Evolutionary conservation across 192 early-diverging fungal species (phyloP), one percentile per base, ranked within the genome.

Genomic region (Thamnidium elegans): DNA sequence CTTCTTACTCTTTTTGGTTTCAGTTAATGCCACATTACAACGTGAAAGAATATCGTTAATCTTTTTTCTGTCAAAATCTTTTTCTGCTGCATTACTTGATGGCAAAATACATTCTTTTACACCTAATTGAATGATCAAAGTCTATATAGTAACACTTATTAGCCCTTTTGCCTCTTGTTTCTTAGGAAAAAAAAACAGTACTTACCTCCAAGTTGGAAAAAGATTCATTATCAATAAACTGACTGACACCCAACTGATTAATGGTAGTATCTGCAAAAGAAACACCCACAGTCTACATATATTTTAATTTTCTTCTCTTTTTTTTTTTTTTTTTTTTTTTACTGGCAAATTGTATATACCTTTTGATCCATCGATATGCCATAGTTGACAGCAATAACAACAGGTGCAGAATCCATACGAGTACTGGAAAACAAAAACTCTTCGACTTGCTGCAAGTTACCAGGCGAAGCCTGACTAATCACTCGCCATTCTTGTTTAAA

Each of bases 171-270:
- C n/a, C 13, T 10, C 19, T 43, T 20, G 3, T 55, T 47, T 26
- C 15, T 34, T 43, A 26, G n/a, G n/a, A n/a, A n/a, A 26, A 26
- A 26, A 26, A 26, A 26, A 1, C 15, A 7, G 26, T 14, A 9
- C 17, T 60, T 67, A 89, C 89, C 79, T 99, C 97, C 48, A 99
- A 85, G 65, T 95, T 96, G 14, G 93, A 92, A 68, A 90, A 95
- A 6, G 91, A 81, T 46, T 96, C 93, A 66, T 92, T 93, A 80
- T 99, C 97, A 9, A 91, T 73, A 75, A 99, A 98, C 77, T 98
- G 92, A 50, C 87, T 69, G 23, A 97, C 84, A 3, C 92, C 93
- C 19, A 98, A 74, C 17, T 77, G 81, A 11, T 90, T 82, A 58
- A 86, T 82, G 1, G 94, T 90, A 1, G 94, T 87, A 67, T 99